Evolutionary conservation across 768 basidiomycete species (phyloP), one percentile per base, ranked within the genome.

Genomic region (Cubamyces sp.): DNA sequence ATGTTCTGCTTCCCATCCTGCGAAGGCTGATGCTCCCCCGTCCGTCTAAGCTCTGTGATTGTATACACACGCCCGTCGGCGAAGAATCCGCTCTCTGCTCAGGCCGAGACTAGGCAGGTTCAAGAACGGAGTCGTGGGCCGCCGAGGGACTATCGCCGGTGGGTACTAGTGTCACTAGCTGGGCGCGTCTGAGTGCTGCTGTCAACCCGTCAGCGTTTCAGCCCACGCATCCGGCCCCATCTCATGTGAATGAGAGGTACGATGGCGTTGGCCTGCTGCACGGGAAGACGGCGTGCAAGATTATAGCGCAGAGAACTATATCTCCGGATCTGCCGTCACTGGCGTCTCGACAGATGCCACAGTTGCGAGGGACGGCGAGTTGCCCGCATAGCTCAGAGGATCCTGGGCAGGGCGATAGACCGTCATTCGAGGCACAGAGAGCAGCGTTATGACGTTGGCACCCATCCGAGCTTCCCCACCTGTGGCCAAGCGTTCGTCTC

Each of bases 61-160:
- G 23, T 41, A 47, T 40, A 39, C 3, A 6, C 34, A 34, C 34
- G 34, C 34, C 1, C 34, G 34, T 5, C 34, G 34, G 34, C 34
- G 34, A 34, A 34, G 34, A 6, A 21, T 16, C 12, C 42, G 28
- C 18, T 14, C 15, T 4, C 5, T 26, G 34, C 16, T 39, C 51
- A 39, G 26, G 19, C 23, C 42, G 30, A 47, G 58, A 9, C 28
- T 52, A 12, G 14, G 26, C 52, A 21, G 28, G 34, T 18, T 28
- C 2, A 18, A 57, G 62, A 63, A 58, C 51, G 62, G 56, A n/a
- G 47, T 40, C 57, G 42, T 26, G 57, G 26, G 9, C 62, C 62
- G 62, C 62, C 41, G 62, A 48, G 46, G 45, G 28, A 26, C 62
- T 39, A 42, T 47, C 46, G 26, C 62, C 62, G 62, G 52, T 15